These are phyloP conservation scores for Sphagnum contortum DNA, from an alignment of 225 moss, liverwort and hornwort species.

Conservation along the genomic window DNA sequence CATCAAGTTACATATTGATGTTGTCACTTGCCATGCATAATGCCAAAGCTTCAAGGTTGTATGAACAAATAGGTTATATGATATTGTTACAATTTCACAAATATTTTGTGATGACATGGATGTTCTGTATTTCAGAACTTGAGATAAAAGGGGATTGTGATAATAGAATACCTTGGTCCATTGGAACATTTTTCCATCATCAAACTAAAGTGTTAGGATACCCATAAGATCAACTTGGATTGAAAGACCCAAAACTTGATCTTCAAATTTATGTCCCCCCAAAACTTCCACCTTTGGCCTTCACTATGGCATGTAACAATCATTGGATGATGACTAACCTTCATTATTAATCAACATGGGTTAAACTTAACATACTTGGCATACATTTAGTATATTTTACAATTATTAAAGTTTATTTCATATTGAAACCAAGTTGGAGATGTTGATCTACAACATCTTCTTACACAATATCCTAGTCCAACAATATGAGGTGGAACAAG, in stretches of 20 bases:
- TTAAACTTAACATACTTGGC: no score
- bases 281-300: slow-evolving; percentile 94
- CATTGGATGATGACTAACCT: slow-evolving; percentile 99
- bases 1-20: slow-evolving; percentile 97
- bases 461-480: no score
- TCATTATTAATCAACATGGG: no score
- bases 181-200: slow-evolving; percentile 93
- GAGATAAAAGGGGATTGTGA: slow-evolving; percentile 3
- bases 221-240: slow-evolving; percentile 98
- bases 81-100: no score
- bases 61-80: no score
- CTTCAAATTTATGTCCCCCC: slow-evolving; percentile 96
- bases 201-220: slow-evolving; percentile 76
- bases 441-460: no score
- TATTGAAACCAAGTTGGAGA: no score
- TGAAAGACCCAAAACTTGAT: slow-evolving; percentile 99
- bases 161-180: slow-evolving; percentile 78
- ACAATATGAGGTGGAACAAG: background rate
- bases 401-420: no score
- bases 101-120: no score
- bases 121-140: no score
- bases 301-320: slow-evolving; percentile 99
- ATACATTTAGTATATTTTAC: no score
- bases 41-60: no score
- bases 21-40: slow-evolving; percentile 80